A percentile compares a stretch with the other conserved stretches of the same genome.
These are phyloP conservation scores for Talaromyces verruculosus DNA, from an alignment of 2,329 filamentous ascomycete genomes.

Conservation along the genomic window DNA sequence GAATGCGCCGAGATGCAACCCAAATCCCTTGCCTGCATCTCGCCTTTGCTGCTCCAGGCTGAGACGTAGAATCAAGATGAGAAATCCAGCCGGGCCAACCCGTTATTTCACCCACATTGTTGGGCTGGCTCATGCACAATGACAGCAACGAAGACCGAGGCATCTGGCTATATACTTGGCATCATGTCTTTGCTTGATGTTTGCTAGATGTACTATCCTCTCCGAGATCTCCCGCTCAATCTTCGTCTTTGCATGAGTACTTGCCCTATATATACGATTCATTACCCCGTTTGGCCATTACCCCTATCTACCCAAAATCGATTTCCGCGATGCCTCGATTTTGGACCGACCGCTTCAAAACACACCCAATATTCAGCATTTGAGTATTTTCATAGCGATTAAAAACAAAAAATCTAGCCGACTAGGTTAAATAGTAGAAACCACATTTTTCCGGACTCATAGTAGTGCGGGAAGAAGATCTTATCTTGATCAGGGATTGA, in stretches of 20 bases:
- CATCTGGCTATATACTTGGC: neutral
- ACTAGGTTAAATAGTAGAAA: neutral
- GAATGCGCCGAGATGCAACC: conserved; percentile 11
- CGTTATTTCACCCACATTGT: neutral
- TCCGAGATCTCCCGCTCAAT: neutral
- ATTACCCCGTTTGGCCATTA: neutral
- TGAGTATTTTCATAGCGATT: neutral
- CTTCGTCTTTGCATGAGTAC: neutral
- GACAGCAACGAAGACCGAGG: neutral
- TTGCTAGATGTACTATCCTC: neutral
- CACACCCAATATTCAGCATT: neutral
- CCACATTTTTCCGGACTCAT: neutral
- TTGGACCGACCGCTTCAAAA: neutral
- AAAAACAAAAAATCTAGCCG: neutral
- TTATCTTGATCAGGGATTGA: conserved; percentile 15
- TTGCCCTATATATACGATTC: neutral
- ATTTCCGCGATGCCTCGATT: neutral
- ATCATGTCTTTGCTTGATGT: neutral
- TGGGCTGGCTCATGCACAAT: neutral
- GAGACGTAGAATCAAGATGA: neutral
- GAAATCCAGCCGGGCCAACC: neutral
- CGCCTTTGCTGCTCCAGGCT: neutral
- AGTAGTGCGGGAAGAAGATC: neutral
- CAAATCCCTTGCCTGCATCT: neutral
- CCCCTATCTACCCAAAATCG: neutral